These are phyloP conservation scores for Gleditsia sinensis DNA, from an alignment of 306 rosid genomes.

Conservation along the genomic window DNA sequence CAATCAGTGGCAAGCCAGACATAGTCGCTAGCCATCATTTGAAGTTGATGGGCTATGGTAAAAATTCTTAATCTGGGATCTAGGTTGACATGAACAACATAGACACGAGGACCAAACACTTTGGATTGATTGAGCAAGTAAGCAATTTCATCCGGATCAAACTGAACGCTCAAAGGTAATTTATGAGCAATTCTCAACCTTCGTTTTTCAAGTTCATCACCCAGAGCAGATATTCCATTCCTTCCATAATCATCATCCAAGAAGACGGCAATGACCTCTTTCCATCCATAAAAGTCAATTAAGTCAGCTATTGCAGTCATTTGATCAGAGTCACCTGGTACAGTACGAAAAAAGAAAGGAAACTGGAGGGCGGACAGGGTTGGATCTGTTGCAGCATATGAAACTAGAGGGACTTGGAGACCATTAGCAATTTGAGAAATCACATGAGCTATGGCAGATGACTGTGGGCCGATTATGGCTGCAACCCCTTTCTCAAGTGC, in stretches of 20 bases:
- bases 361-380: conserved; percentile 86
- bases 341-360: conserved; percentile 76
- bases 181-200: conserved; percentile 60
- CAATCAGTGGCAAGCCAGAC: conserved; percentile 94
- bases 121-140: conserved; percentile 66
- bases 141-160: conserved; percentile 51
- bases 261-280: conserved; percentile 70
- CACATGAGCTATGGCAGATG: conserved; percentile 78
- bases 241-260: conserved; percentile 90
- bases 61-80: conserved; percentile 76
- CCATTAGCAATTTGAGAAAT: conserved; percentile 80
- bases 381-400: conserved; percentile 94
- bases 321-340: conserved; percentile 73
- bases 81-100: conserved; percentile 76
- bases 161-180: conserved; percentile 60
- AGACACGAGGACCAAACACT: conserved; percentile 74
- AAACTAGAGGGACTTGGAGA: conserved; percentile 83
- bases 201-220: conserved; percentile 67
- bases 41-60: conserved; percentile 60
- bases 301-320: conserved; percentile 84
- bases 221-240: conserved; percentile 75
- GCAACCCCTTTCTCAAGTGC: conserved; percentile 69
- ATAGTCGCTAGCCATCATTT: conserved; percentile 71
- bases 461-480: conserved; percentile 89
- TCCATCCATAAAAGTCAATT: conserved; percentile 78